Conservation (phyloP, 768 basidiomycete genomes). For the Phlebiopsis gigantea region DNA sequence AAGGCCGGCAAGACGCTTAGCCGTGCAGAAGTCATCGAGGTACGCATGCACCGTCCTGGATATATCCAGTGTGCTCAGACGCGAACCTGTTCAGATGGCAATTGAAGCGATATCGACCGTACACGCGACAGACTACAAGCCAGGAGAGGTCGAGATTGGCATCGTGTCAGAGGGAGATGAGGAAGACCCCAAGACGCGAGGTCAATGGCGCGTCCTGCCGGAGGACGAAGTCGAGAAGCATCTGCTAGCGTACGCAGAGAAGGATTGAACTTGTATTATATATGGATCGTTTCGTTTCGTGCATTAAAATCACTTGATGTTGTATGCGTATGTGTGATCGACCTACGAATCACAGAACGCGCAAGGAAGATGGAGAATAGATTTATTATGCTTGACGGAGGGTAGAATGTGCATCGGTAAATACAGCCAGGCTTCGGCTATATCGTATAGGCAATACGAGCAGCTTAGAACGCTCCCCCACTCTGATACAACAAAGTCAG, state of each 20-base stretch:
- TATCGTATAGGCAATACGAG: not conserved
- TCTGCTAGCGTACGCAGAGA: slow-evolving; percentile 84
- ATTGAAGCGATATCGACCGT: slow-evolving; percentile 94
- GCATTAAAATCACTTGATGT: not conserved
- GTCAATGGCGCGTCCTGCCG: slow-evolving; percentile 74
- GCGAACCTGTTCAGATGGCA: slow-evolving; percentile 54
- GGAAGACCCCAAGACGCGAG: slow-evolving; percentile 66
- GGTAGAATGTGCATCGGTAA: not conserved
- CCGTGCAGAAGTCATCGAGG: slow-evolving; percentile 86
- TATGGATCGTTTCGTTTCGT: slow-evolving; percentile 2
- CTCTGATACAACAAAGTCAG: not conserved
- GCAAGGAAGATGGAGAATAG: not conserved
- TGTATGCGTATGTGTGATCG: not conserved
- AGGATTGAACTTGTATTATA: slow-evolving; percentile 49
- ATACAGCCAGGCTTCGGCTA: not conserved
- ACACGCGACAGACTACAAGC: slow-evolving; percentile 94
- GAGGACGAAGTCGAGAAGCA: slow-evolving; percentile 76
- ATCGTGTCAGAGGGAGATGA: slow-evolving; percentile 76
- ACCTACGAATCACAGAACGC: not conserved
- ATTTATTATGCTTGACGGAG: not conserved
- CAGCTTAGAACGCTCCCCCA: slow-evolving; percentile 2
- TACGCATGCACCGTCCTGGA: slow-evolving; percentile 28
- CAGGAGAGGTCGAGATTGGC: slow-evolving; percentile 93
- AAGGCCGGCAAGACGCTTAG: slow-evolving; percentile 69
- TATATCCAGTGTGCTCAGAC: not conserved